Percentiles rank a stretch among this genome's conserved stretches.
phyloP scores from a whole-genome alignment of 441 rosid genomes.

The Brassica balearica region DNA sequence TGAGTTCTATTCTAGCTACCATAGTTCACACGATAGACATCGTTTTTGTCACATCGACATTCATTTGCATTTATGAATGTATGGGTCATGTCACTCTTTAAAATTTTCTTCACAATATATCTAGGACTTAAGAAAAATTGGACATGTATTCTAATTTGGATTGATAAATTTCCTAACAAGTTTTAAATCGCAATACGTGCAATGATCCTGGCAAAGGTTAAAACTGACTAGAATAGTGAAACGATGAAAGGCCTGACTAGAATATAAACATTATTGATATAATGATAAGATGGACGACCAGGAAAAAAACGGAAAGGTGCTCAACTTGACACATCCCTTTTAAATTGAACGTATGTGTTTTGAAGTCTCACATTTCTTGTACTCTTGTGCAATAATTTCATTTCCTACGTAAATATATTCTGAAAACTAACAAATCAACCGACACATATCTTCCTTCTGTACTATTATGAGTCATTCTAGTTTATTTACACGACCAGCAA shows the following conservation, averaged over 20 bases:
- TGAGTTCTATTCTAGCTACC: background rate
- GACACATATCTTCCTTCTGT: constrained; percentile 21
- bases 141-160: background rate
- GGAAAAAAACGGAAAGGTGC: constrained; percentile 24
- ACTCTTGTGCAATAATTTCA: constrained; percentile 25
- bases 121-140: background rate
- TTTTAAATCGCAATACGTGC: background rate
- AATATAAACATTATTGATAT: background rate
- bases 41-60: constrained; percentile 30
- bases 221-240: background rate
- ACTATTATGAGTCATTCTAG: background rate
- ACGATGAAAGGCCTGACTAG: background rate
- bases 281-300: background rate
- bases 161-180: background rate
- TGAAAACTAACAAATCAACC: constrained; percentile 31
- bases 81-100: constrained; percentile 34
- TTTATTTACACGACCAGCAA: background rate
- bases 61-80: constrained; percentile 20
- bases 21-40: background rate
- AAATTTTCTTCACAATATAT: background rate
- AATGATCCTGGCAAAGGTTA: background rate
- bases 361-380: constrained; percentile 18
- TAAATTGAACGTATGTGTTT: constrained; percentile 37
- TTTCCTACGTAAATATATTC: background rate
- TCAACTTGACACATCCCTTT: constrained; percentile 35